These are phyloP conservation scores for Termitomyces sp. DNA, from an alignment of 768 basidiomycete species.

Conservation along the genomic window DNA sequence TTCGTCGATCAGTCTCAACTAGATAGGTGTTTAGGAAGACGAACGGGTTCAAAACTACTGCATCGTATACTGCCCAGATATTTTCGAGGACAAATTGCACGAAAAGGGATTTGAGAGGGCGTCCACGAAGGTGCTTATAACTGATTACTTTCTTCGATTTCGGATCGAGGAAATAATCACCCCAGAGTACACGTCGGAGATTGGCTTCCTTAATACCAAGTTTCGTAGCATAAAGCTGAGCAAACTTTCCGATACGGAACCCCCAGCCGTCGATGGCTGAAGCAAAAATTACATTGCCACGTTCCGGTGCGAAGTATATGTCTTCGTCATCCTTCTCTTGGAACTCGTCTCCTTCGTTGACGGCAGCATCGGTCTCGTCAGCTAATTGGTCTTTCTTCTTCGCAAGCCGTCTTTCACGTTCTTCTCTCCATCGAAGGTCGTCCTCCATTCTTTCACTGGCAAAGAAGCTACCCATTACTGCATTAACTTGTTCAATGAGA, in stretches of 20 bases:
- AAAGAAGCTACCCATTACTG: conserved; percentile 96
- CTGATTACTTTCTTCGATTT: conserved; percentile 93
- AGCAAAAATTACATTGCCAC: conserved; percentile 94
- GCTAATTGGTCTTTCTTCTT: conserved; percentile 70
- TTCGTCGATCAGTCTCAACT: conserved; percentile 13
- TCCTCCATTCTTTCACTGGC: conserved; percentile 96
- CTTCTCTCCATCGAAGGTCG: conserved; percentile 91
- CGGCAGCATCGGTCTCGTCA: conserved; percentile 58
- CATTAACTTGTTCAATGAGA: conserved; percentile 95
- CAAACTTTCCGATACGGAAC: conserved; percentile 91
- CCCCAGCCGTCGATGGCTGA: conserved; percentile 98
- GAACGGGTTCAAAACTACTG: conserved; percentile 83
- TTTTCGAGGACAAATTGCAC: conserved; percentile 98
- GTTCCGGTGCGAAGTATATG: conserved; percentile 94
- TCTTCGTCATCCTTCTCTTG: conserved; percentile 97
- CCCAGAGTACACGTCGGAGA: conserved; percentile 88
- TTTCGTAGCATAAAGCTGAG: conserved; percentile 87
- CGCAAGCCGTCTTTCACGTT: conserved; percentile 77
- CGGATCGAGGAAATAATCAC: conserved; percentile 95
- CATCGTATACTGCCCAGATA: conserved; percentile 96
- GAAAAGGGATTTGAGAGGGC: conserved; percentile 89
- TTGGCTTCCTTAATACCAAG: conserved; percentile 88
- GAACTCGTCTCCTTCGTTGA: conserved; percentile 65
- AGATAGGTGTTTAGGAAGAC: conserved; percentile 30
- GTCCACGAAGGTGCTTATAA: conserved; percentile 84